These are phyloP conservation scores for Pestalotiopsis fici DNA, from an alignment of 2,329 filamentous ascomycete genomes.

Conservation along the genomic window DNA sequence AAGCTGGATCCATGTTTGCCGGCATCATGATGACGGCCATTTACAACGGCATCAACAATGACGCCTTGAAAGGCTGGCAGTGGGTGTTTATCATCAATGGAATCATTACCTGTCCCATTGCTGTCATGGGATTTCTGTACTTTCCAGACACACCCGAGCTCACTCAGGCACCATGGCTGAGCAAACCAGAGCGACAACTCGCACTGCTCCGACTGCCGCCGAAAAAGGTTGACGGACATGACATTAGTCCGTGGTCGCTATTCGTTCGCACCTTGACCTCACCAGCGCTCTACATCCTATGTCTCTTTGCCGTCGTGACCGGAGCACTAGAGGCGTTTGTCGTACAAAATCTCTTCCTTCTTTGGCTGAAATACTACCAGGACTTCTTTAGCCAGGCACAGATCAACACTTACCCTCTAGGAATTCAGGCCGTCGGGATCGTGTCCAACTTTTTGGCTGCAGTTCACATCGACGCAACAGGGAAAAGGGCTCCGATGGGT, in stretches of 20 bases:
- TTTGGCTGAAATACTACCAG: conserved; percentile 23
- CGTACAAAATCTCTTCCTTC: conserved; percentile 23
- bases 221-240: conserved; percentile 32
- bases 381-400: conserved; percentile 23
- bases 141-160: conserved; percentile 42
- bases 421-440: conserved; percentile 37
- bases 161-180: conserved; percentile 37
- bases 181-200: conserved; percentile 31
- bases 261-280: conserved; percentile 26
- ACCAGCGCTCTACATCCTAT: conserved; percentile 35
- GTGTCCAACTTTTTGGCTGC: conserved; percentile 36
- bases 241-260: conserved; percentile 29
- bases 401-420: conserved; percentile 36
- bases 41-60: conserved; percentile 36
- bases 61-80: conserved; percentile 45
- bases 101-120: conserved; percentile 53
- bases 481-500: conserved; percentile 29
- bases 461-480: conserved; percentile 14
- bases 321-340: conserved; percentile 33
- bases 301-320: conserved; percentile 35
- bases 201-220: conserved; percentile 31
- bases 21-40: conserved; percentile 55
- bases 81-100: conserved; percentile 58
- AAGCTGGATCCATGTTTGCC: conserved; percentile 54
- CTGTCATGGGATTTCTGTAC: conserved; percentile 49